Evolutionary conservation across 2,329 filamentous ascomycete species (phyloP).

Genomic region (Aspergillus sp.): DNA sequence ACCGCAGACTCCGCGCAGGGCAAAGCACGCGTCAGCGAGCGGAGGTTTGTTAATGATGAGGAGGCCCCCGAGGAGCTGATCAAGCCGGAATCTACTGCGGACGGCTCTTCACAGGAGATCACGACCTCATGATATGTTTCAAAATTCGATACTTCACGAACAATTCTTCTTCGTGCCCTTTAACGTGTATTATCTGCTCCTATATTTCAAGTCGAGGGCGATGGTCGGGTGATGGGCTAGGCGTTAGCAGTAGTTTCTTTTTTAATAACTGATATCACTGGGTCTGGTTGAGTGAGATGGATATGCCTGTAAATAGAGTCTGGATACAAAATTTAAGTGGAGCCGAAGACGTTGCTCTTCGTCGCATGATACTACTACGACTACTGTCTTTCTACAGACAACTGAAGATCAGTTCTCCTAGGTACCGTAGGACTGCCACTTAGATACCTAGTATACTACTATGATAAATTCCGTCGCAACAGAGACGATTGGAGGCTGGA

Average conservation of each 20-base stretch:
- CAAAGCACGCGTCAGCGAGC: conserved; percentile 76
- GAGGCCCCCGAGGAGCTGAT: conserved; percentile 68
- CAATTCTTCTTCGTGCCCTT: conserved; percentile 11
- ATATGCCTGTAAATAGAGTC: conserved; percentile 27
- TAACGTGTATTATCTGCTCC: conserved; percentile 27
- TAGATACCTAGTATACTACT: background rate
- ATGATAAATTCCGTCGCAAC: background rate
- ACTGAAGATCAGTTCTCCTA: no score
- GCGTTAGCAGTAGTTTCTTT: conserved; percentile 20
- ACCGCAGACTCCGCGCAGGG: conserved; percentile 55
- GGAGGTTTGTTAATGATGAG: conserved; percentile 76
- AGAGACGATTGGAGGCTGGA: background rate
- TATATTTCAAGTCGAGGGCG: background rate
- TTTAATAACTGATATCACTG: conserved; percentile 12
- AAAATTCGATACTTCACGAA: conserved; percentile 1
- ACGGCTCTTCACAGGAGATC: conserved; percentile 31
- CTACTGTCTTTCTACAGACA: background rate
- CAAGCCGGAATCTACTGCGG: conserved; percentile 52
- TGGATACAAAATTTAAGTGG: conserved; percentile 17
- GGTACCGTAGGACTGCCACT: background rate
- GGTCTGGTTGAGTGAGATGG: conserved; percentile 16
- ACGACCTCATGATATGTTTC: conserved; percentile 26
- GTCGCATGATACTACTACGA: background rate
- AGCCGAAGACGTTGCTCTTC: background rate
- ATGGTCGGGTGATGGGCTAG: conserved; percentile 25